These are phyloP conservation scores for Linderniella brevidens DNA, from an alignment of 257 asterid species.

Conservation along the genomic window DNA sequence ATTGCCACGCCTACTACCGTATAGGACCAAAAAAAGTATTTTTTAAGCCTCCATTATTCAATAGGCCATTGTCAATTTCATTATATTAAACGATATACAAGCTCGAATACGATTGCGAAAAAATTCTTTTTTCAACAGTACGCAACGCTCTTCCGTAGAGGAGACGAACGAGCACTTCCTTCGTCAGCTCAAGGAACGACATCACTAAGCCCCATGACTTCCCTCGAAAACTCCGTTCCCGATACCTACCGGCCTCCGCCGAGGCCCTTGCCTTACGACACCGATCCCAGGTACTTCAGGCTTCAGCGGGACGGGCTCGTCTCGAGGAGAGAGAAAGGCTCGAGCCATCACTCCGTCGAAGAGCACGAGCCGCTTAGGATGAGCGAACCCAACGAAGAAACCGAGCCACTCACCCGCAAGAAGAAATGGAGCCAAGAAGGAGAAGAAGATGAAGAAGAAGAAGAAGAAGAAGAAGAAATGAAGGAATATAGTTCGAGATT, in stretches of 20 bases:
- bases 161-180: slow-evolving; percentile 37
- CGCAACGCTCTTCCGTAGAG: slow-evolving; percentile 54
- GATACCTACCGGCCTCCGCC: slow-evolving; percentile 85
- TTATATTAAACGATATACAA: neutral
- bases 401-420: slow-evolving; percentile 31
- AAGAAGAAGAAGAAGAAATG: slow-evolving; percentile 36
- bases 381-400: slow-evolving; percentile 44
- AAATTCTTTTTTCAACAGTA: slow-evolving; percentile 34
- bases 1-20: too few relatives aligned
- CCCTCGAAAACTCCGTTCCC: slow-evolving; percentile 63
- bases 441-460: slow-evolving; percentile 33
- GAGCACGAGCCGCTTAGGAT: slow-evolving; percentile 69
- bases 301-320: slow-evolving; percentile 60
- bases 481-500: slow-evolving; percentile 40
- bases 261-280: slow-evolving; percentile 86
- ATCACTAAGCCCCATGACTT: slow-evolving; percentile 33
- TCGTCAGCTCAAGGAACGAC: slow-evolving; percentile 42
- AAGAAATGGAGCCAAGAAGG: slow-evolving; percentile 46
- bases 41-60: neutral
- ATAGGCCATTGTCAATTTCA: neutral
- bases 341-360: slow-evolving; percentile 63
- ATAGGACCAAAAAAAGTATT: too few relatives aligned
- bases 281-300: slow-evolving; percentile 54
- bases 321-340: slow-evolving; percentile 71
- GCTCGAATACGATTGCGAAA: neutral